Percentiles rank a stretch among this genome's conserved stretches.
These are phyloP conservation scores for Alnus rubra DNA, from an alignment of 306 rosid genomes.

Conservation along the genomic window DNA sequence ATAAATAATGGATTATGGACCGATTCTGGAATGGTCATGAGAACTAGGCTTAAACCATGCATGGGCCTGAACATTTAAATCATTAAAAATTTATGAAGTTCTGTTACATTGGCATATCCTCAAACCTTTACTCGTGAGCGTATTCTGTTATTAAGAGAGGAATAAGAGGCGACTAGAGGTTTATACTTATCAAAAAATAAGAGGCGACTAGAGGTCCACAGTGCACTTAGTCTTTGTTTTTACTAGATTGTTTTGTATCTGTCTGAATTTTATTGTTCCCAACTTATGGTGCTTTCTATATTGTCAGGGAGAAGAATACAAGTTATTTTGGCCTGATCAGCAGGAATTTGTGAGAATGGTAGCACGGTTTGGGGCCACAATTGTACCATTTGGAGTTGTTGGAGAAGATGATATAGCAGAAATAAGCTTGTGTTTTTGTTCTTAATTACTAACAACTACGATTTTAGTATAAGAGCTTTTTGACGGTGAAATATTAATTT, in stretches of 20 bases:
- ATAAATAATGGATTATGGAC: not conserved
- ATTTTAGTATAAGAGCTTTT: not conserved
- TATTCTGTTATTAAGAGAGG: not conserved
- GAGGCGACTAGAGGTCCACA: not conserved
- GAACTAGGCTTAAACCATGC: constrained; percentile 1
- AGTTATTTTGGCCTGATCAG: constrained; percentile 80
- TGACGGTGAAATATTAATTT: not conserved
- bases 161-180: not conserved
- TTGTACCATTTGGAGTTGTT: constrained; percentile 93
- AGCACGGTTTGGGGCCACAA: constrained; percentile 85
- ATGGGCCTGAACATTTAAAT: not conserved
- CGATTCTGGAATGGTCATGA: not conserved
- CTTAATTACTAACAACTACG: constrained; percentile 1
- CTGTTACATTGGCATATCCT: not conserved
- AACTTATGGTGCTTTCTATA: constrained; percentile 22
- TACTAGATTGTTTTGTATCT: not conserved
- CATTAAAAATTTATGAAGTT: not conserved
- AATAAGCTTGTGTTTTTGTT: constrained; percentile 47
- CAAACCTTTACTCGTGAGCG: not conserved
- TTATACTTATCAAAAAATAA: no score
- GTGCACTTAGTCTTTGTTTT: not conserved
- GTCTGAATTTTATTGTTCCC: constrained; percentile 11
- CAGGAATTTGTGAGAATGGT: constrained; percentile 98
- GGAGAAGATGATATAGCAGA: constrained; percentile 86
- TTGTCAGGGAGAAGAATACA: constrained; percentile 82